Evolutionary conservation across 768 basidiomycete species (phyloP).

Genomic region (Russula abietina): DNA sequence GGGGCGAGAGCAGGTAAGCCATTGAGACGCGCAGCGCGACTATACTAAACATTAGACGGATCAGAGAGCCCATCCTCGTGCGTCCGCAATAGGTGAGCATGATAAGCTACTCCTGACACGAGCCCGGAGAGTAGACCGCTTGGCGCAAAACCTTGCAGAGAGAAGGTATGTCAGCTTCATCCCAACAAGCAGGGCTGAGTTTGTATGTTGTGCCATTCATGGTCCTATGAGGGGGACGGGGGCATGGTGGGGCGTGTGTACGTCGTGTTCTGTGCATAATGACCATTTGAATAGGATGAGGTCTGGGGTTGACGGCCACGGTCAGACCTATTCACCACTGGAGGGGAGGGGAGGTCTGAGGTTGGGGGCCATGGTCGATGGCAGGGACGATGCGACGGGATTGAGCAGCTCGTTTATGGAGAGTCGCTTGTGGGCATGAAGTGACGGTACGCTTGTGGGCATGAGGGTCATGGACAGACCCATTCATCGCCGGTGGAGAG

Average conservation of each 20-base stretch:
- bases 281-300: no score
- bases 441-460: no score
- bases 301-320: no score
- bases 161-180: conserved; percentile 30
- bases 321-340: no score
- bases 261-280: no score
- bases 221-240: conserved; percentile 14
- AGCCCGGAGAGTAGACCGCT: conserved; percentile 17
- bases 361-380: no score
- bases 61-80: conserved; percentile 28
- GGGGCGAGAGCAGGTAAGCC: conserved; percentile 36
- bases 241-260: conserved; percentile 24
- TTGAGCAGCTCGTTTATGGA: no score
- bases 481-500: no score
- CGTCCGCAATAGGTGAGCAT: conserved; percentile 19
- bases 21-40: conserved; percentile 33
- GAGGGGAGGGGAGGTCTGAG: no score
- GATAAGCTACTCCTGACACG: conserved; percentile 29
- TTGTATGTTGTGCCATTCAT: conserved; percentile 36
- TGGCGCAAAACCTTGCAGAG: conserved; percentile 16
- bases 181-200: conserved; percentile 62
- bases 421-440: no score
- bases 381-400: no score
- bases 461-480: no score
- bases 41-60: conserved; percentile 28